Evolutionary conservation across 2,329 filamentous ascomycete genomes (phyloP).

Genomic region (Hymenoscyphus linearis): DNA sequence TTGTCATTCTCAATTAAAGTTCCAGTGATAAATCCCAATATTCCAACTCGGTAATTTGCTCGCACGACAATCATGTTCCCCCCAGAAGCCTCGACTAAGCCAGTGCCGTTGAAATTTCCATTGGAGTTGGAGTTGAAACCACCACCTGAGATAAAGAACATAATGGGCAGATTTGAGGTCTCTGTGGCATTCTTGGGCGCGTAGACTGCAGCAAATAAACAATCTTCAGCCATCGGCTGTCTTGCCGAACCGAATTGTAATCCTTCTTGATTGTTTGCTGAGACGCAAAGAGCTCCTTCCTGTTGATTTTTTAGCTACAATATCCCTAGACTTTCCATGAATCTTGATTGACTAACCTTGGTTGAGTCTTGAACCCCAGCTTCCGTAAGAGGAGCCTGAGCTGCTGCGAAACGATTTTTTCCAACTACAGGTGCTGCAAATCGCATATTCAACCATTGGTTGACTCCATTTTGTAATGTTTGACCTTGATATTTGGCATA

Average conservation of each 20-base stretch:
- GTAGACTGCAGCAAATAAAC: constrained; percentile 60
- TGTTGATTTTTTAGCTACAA: not conserved
- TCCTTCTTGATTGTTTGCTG: constrained; percentile 9
- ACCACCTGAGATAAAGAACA: constrained; percentile 51
- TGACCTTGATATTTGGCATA: constrained; percentile 62
- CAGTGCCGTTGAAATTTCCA: constrained; percentile 53
- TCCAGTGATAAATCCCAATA: constrained; percentile 63
- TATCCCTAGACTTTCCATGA: not conserved
- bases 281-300: constrained; percentile 18
- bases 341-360: constrained; percentile 3
- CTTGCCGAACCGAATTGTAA: constrained; percentile 9
- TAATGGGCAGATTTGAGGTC: constrained; percentile 47
- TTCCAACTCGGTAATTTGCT: constrained; percentile 70
- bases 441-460: constrained; percentile 67
- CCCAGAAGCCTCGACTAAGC: constrained; percentile 51
- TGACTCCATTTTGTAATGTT: constrained; percentile 49
- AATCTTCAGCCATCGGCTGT: constrained; percentile 50
- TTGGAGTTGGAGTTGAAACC: constrained; percentile 48
- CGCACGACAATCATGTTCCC: constrained; percentile 61
- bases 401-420: constrained; percentile 58
- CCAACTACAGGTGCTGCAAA: constrained; percentile 62
- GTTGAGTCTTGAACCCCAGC: constrained; percentile 8
- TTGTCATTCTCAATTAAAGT: constrained; percentile 37
- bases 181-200: constrained; percentile 48
- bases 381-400: constrained; percentile 48